Evolutionary conservation across 78 protist species (phyloP).

Genomic region (Pelomyxa schiedti): DNA sequence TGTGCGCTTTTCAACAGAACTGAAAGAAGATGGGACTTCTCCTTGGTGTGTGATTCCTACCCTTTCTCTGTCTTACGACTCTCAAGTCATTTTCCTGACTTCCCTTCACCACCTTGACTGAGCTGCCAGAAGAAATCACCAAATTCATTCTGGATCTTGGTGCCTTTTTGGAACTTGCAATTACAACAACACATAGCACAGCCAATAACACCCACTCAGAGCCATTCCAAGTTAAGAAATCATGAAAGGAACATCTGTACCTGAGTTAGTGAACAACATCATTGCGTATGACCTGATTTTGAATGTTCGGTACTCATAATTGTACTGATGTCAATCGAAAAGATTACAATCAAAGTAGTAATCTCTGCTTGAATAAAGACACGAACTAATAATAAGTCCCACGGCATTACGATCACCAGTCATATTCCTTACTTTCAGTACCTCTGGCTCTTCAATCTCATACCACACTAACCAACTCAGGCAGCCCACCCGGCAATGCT

Average conservation of each 20-base stretch:
- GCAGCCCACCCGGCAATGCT: constrained; percentile 21
- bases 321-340: constrained; percentile 4
- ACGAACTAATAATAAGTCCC: constrained; percentile 49
- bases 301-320: too few relatives aligned
- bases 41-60: too few relatives aligned
- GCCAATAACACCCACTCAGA: too few relatives aligned
- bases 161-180: too few relatives aligned
- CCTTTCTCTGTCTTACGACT: too few relatives aligned
- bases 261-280: constrained; percentile 35
- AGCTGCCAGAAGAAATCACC: constrained; percentile 26
- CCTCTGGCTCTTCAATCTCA: too few relatives aligned
- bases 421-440: constrained; percentile 27
- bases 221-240: too few relatives aligned
- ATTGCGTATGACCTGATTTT: constrained; percentile 33
- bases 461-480: too few relatives aligned
- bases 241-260: too few relatives aligned
- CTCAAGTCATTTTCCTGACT: constrained; percentile 40
- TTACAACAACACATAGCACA: too few relatives aligned
- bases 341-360: constrained; percentile 18
- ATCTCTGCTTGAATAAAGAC: constrained; percentile 70
- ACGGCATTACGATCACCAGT: constrained; percentile 46
- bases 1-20: too few relatives aligned
- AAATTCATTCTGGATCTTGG: constrained; percentile 19
- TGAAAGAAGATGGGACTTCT: constrained; percentile 61
- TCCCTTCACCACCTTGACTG: constrained; percentile 35